Evolutionary conservation across 192 early-diverging fungal genomes (phyloP), one percentile per base, ranked within the genome.

Genomic region (Powellomyces hirtus): DNA sequence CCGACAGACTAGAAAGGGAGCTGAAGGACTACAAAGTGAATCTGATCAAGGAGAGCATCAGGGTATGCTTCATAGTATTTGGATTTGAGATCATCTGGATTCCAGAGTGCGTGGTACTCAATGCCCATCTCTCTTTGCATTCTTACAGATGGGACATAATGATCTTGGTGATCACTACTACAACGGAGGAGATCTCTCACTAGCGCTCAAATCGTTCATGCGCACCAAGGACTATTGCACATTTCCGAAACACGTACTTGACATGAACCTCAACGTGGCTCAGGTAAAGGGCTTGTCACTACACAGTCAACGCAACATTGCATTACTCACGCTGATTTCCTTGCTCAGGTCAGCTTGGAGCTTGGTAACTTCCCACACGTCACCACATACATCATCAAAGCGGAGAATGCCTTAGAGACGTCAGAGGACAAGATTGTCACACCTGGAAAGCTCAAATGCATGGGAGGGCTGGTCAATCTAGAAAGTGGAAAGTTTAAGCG

Each of bases 131-230:
- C n/a, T n/a, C n/a, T n/a, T n/a, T n/a, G n/a, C n/a, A n/a, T n/a
- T n/a, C 18, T 0, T 61, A 6, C 68, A 93, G 90, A 88, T 92
- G 87, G 89, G 86, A 26, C 81, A 89, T 64, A 88, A 83, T 34
- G 90, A 94, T 38, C 79, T 95, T 13, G 93, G 90, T 2, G 90
- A 92, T 55, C 89, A 90, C 53, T 87, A 83, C 68, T 91, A 86
- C 71, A 74, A 74, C 5, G 79, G 81, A 63, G 93, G 93, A 11
- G 88, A 93, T 42, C 70, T 92, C 53, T 59, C 66, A 0, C 76
- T 75, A 14, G 90, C 93, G 0, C 70, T 89, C 26, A 89, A 89
- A 52, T 83, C 72, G 35, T 95, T 90, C 65, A 75, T 77, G 0
- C 76, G 85, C 11, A 87, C 88, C 14, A 76, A 89, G n/a, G 93